These are phyloP conservation scores for Pleochaeta shiraiana DNA, from an alignment of 2,329 filamentous ascomycete genomes.

Conservation along the genomic window DNA sequence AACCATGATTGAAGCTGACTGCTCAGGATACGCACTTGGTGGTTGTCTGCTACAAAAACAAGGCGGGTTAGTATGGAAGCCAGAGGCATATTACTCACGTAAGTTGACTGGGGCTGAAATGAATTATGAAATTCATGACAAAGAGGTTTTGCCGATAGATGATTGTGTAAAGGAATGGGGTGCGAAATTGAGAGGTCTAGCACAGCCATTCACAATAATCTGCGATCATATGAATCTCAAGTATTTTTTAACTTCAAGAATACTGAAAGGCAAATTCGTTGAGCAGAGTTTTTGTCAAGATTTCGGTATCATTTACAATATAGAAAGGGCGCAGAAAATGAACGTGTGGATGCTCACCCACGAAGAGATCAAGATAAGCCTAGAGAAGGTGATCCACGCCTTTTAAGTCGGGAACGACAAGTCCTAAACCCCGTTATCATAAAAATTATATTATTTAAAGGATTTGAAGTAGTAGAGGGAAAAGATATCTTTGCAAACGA, in stretches of 20 bases:
- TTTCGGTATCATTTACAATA: not conserved
- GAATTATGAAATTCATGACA: conserved; percentile 2
- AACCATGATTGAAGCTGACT: not conserved
- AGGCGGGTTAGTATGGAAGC: not conserved
- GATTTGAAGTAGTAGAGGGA: not conserved
- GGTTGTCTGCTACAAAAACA: not conserved
- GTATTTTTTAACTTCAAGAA: conserved; percentile 2
- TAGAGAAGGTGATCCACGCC: not conserved
- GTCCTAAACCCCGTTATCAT: not conserved
- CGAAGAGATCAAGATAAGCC: not conserved
- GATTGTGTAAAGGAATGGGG: not conserved
- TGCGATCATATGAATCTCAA: conserved; percentile 3
- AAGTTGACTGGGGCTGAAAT: not conserved
- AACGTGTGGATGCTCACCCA: not conserved
- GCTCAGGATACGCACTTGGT: not conserved
- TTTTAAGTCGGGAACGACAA: conserved; percentile 2
- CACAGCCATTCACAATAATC: not conserved
- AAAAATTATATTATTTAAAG: not conserved
- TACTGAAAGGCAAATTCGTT: not conserved
- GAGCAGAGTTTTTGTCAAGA: not conserved
- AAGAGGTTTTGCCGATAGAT: not conserved
- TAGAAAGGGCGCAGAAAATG: not conserved
- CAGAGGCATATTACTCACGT: not conserved
- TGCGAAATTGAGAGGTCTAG: not conserved
- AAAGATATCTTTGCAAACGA: not conserved